Base-by-base conservation (phyloP, 1,284 basidiomycete genomes). In the Hymenochaete sp. region DNA sequence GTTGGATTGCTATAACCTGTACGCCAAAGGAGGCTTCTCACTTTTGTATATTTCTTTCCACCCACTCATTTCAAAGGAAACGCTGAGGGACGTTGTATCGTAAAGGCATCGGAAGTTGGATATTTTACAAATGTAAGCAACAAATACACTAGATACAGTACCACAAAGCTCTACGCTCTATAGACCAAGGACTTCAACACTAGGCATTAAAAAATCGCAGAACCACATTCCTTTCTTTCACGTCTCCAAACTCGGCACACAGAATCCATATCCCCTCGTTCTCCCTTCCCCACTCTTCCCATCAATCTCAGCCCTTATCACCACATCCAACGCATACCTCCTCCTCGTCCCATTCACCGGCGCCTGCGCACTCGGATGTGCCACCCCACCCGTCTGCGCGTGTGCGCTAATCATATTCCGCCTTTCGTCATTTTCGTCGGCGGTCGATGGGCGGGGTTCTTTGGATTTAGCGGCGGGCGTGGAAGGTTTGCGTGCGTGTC, bases 251-350 rank as follows among this genome's bases (percentile, higher is more conserved):
- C 46, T 38, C 25, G 56, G 56, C 27, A 57, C 54, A 24, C 47
- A 50, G 39, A 56, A 56, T 28, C 55, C 56, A 45, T 57, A 56
- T 9, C 43, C 53, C 24, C 44, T 51, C 7, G 56, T 57, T 41
- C 44, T 48, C 14, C 55, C 55, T 22, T 56, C 53, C n/a, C 52
- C 44, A 35, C 54, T 52, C 42, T 51, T 52, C 28, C 48, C 44
- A 45, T 57, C 44, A 24, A 57, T 48, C 42, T 57, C 55, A 19
- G 55, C 49, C 13, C 53, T 46, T 33, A 57, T 51, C 24, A 47
- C 46, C 28, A 55, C 42, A 40, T 56, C 55, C 16, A 57, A 44
- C 24, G 56, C 47, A 42, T 50, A 53, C 10, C 32, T 43, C n/a
- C 51, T 48, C 43, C 33, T 54, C 14, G 54, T 57, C 4, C 56